Evolutionary conservation across 106 monocot genomes (phyloP).

Genomic region (Dendrobium chrysotoxum): DNA sequence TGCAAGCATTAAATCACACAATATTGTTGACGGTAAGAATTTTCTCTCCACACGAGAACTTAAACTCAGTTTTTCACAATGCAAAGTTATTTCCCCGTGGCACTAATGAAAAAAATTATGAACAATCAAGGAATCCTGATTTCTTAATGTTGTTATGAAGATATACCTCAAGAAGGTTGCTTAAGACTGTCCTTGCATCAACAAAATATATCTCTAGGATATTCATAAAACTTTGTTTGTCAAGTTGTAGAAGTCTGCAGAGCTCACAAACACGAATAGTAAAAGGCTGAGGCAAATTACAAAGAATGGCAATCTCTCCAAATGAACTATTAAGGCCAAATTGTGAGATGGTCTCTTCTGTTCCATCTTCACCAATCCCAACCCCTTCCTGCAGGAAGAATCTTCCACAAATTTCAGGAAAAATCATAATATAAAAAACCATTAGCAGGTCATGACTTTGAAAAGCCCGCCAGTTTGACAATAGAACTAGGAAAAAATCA

Average conservation of each 20-base stretch:
- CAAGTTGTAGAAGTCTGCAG: slow-evolving; percentile 63
- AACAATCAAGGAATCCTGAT: not conserved
- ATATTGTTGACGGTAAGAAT: not conserved
- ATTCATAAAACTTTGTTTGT: slow-evolving; percentile 71
- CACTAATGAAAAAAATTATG: not conserved
- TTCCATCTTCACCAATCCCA: slow-evolving; percentile 71
- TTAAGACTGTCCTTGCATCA: slow-evolving; percentile 66
- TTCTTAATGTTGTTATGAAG: too few relatives aligned
- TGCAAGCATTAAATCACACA: not conserved
- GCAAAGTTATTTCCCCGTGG: not conserved
- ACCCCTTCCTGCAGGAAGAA: slow-evolving; percentile 53
- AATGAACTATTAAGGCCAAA: slow-evolving; percentile 60
- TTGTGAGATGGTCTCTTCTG: slow-evolving; percentile 42
- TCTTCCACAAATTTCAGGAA: not conserved
- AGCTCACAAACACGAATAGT: slow-evolving; percentile 71
- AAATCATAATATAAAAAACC: not conserved
- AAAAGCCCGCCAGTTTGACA: too few relatives aligned
- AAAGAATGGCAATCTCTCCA: slow-evolving; percentile 87
- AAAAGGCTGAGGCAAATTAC: slow-evolving; percentile 90
- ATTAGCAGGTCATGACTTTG: too few relatives aligned
- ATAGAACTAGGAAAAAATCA: too few relatives aligned
- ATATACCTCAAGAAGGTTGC: slow-evolving; percentile 70
- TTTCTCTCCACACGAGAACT: not conserved
- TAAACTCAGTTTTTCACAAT: too few relatives aligned
- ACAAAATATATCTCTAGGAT: slow-evolving; percentile 78